Conservation (phyloP, 805 yeast species). For the Candida pseudofarinosa region DNA sequence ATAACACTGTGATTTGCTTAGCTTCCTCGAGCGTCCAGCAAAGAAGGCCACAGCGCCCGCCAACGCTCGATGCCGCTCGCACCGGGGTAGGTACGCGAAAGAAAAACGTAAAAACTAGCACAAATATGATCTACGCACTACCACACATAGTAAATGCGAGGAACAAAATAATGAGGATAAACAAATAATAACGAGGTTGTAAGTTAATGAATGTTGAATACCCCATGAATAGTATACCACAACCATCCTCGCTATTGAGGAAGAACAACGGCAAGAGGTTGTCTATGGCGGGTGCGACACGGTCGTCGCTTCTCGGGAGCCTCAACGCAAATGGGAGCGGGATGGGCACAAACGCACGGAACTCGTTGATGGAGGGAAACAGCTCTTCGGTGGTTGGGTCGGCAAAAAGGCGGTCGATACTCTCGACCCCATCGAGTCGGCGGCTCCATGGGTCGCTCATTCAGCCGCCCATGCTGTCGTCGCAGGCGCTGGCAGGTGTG, state of each 20-base stretch:
- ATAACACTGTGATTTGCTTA: no score
- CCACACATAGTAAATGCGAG: neutral
- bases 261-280: constrained; percentile 16
- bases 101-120: no score
- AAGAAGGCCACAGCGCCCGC: no score
- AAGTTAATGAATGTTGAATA: constrained; percentile 3
- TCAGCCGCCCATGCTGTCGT: constrained; percentile 9
- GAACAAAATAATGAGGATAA: constrained; percentile 1
- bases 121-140: neutral
- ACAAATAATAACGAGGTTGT: constrained; percentile 1
- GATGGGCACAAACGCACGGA: neutral
- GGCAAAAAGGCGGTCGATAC: constrained; percentile 25
- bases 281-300: constrained; percentile 19
- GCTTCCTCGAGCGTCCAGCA: no score
- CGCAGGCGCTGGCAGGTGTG: constrained; percentile 10
- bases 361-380: constrained; percentile 1
- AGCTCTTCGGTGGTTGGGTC: constrained; percentile 7
- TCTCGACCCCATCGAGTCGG: constrained; percentile 29
- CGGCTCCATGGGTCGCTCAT: constrained; percentile 18
- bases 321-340: constrained; percentile 10
- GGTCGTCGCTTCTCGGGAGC: constrained; percentile 16
- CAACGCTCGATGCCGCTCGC: no score
- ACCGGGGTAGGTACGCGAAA: no score
- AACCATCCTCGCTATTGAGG: constrained; percentile 12
- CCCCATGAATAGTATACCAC: constrained; percentile 10